phyloP scores from a whole-genome alignment of 2,329 filamentous ascomycete genomes.

The Arthroderma uncinatum region DNA sequence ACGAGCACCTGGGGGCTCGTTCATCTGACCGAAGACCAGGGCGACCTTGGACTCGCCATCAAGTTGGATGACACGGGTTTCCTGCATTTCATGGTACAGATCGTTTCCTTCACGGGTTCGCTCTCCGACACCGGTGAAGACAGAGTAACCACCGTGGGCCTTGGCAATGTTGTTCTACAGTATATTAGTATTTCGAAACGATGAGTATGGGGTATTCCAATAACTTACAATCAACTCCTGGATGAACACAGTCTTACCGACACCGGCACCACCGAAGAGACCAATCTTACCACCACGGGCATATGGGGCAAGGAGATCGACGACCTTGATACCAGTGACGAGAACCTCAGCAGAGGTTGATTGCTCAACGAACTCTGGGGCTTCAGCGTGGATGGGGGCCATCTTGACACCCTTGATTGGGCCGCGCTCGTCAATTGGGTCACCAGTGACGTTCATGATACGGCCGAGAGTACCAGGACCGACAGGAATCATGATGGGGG shows the following conservation, averaged over 20 bases:
- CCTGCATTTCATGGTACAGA: constrained; percentile 99
- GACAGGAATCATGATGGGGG: constrained; percentile 93
- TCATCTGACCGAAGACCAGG: constrained; percentile 99
- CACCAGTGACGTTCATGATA: constrained; percentile 99
- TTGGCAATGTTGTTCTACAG: constrained; percentile 97
- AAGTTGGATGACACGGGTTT: constrained; percentile 98
- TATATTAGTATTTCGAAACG: constrained; percentile 12
- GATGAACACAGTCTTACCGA: constrained; percentile 99
- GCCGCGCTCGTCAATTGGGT: constrained; percentile 98
- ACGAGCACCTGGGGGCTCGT: constrained; percentile 98
- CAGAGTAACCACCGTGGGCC: constrained; percentile 99
- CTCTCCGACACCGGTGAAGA: constrained; percentile 99
- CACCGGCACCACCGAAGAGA: constrained; percentile 99
- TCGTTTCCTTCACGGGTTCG: constrained; percentile 99
- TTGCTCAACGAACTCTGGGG: constrained; percentile 87
- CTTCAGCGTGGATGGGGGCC: constrained; percentile 85
- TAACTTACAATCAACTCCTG: constrained; percentile 84
- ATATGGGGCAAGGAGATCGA: constrained; percentile 96
- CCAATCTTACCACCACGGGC: constrained; percentile 99
- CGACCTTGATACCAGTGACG: constrained; percentile 99
- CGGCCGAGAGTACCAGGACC: constrained; percentile 86
- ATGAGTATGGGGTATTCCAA: not conserved
- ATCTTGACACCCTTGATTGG: constrained; percentile 88
- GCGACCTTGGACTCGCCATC: constrained; percentile 99
- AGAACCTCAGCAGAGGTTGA: constrained; percentile 93